Conservation (phyloP, 208 protist species). For the Trypanosoma cruzi region DNA sequence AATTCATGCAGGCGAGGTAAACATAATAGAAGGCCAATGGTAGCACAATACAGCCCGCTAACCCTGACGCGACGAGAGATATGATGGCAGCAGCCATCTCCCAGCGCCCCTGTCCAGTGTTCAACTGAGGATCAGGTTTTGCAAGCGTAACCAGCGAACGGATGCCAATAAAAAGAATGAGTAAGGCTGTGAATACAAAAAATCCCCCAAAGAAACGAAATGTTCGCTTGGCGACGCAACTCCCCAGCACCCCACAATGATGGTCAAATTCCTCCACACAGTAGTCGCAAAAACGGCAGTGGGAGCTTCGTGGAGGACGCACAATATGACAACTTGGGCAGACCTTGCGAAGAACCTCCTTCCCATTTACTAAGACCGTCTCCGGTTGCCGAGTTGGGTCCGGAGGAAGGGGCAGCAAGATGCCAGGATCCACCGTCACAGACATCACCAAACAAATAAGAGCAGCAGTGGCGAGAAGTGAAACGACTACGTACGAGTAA, state of each 20-base stretch:
- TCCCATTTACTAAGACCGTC: slow-evolving; percentile 39
- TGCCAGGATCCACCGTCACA: slow-evolving; percentile 70
- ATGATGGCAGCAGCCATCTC: slow-evolving; percentile 22
- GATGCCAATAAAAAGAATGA: slow-evolving; percentile 45
- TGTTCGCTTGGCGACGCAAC: slow-evolving; percentile 79
- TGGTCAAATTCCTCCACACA: slow-evolving; percentile 91
- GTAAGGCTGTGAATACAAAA: slow-evolving; percentile 49
- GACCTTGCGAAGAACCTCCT: slow-evolving; percentile 53
- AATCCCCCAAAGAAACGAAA: slow-evolving; percentile 87
- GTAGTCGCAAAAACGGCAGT: slow-evolving; percentile 81
- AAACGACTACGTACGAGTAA: slow-evolving; percentile 47
- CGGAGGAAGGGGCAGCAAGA: slow-evolving; percentile 56
- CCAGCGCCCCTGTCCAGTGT: slow-evolving; percentile 27
- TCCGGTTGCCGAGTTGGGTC: slow-evolving; percentile 12
- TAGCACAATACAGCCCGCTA: slow-evolving; percentile 28
- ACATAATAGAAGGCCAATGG: slow-evolving; percentile 49
- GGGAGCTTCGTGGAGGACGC: slow-evolving; percentile 74
- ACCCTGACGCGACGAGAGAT: slow-evolving; percentile 11
- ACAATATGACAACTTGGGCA: slow-evolving; percentile 85
- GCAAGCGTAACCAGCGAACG: slow-evolving; percentile 43
- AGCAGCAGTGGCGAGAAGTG: slow-evolving; percentile 34
- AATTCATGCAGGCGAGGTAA: slow-evolving; percentile 43
- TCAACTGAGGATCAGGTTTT: slow-evolving; percentile 1
- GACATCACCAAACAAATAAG: slow-evolving; percentile 53
- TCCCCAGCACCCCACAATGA: slow-evolving; percentile 78